Evolutionary conservation across 352 stramenopile species (phyloP), one percentile per base, ranked within the genome.

Genomic region (Poterioochromonas sp.): DNA sequence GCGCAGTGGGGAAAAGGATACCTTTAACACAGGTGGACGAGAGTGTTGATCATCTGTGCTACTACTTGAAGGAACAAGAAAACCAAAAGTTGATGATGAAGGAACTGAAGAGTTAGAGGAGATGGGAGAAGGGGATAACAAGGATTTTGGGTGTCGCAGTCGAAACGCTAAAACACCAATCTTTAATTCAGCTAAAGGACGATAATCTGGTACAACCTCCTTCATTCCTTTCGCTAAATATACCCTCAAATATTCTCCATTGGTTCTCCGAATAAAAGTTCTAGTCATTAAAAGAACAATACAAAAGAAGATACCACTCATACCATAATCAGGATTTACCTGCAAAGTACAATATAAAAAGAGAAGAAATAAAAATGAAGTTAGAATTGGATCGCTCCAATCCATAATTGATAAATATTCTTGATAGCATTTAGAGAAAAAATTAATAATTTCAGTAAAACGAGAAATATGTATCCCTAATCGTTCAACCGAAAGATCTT

Each of bases 401-500:
- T 65, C n/a, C 54, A 65, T 65, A 39, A 65, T 39, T 12, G 3
- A 15, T 32, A 35, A 5, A 39, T 65, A 65, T 65, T 65, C 54
- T 39, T 5, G 5, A 39, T 65, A 65, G 8, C 54, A 65, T 39
- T 35, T 12, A 15, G 26, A 12, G n/a, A 65, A 65, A 15, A 65
- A 65, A 32, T 32, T 32, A 39, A 65, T 32, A 32, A 65, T 65
- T 5, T 5, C 8, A 39, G 26, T 12, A 22, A 65, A 65, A 32
- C 54, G 54, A 5, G 34, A 5, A 11, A 65, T 32, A 65, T 65
- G 54, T 32, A 65, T 15, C 3, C 8, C 54, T 39, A 65, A 39
- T 39, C 54, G 8, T 39, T 65, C 54, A 32, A 65, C 26, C n/a
- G 54, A 65, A 32, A 65, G 54, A 39, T 65, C n/a, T 22, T 65